A percentile compares a stretch with the other conserved stretches of the same genome.
phyloP scores from a whole-genome alignment of 2,329 filamentous ascomycete genomes.

The Diplocarpon rosae region DNA sequence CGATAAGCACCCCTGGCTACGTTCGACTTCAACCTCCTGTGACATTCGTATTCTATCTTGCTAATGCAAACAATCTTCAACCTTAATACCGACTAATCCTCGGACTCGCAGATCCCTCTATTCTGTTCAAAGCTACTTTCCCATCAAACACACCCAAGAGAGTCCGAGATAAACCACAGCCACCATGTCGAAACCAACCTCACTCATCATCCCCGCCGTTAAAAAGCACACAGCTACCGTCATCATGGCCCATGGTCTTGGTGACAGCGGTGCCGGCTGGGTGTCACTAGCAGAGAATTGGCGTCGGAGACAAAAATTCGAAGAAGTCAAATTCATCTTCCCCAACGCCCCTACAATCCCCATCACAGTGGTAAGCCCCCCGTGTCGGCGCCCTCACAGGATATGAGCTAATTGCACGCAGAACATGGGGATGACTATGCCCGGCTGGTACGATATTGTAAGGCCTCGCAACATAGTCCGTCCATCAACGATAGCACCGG shows the following conservation, averaged over 20 bases:
- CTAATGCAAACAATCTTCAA: too few species aligned
- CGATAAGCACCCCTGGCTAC: constrained; percentile 7
- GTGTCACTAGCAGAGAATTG: constrained; percentile 77
- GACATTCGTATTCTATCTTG: too few species aligned
- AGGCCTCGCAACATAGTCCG: constrained; percentile 25
- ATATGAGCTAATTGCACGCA: constrained; percentile 26
- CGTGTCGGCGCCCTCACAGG: not conserved
- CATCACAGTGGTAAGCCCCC: constrained; percentile 55
- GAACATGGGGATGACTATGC: constrained; percentile 72
- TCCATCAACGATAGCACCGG: constrained; percentile 3
- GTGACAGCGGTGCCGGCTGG: constrained; percentile 74
- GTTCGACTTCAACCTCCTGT: not conserved
- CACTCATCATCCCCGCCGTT: constrained; percentile 66
- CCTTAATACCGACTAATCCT: too few species aligned
- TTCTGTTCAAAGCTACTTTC: not conserved
- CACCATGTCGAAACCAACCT: constrained; percentile 21
- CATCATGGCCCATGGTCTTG: constrained; percentile 87
- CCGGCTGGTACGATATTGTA: constrained; percentile 79
- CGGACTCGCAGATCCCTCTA: not conserved
- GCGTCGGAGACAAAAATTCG: constrained; percentile 66
- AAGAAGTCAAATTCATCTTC: constrained; percentile 88
- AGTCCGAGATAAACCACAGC: not conserved
- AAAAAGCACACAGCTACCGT: constrained; percentile 85
- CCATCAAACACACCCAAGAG: not conserved
- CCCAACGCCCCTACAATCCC: constrained; percentile 82